Evolutionary conservation across 495 filamentous ascomycete genomes (phyloP).

Genomic region (Parachaetomium inaequale): DNA sequence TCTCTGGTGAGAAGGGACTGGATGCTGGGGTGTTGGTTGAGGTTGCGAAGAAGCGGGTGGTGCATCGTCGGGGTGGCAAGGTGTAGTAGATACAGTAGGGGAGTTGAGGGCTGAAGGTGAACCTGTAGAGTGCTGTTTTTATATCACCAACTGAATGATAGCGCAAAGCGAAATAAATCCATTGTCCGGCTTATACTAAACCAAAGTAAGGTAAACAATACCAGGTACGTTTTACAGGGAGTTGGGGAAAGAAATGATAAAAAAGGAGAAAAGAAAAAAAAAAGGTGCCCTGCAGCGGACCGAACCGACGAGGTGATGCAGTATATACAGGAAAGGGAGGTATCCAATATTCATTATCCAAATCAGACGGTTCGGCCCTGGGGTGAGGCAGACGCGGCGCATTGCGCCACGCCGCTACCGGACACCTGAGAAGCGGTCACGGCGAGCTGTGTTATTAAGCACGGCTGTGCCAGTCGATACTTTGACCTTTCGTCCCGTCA

Average conservation of each 20-base stretch:
- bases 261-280: not conserved
- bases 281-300: not conserved
- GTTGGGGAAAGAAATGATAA: not conserved
- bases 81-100: not conserved
- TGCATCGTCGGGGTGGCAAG: not conserved
- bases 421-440: not conserved
- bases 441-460: not conserved
- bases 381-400: not conserved
- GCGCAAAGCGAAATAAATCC: no score
- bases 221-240: no score
- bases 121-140: no score
- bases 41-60: conserved; percentile 11
- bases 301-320: not conserved
- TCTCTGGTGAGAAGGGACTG: conserved; percentile 21
- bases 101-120: no score
- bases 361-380: not conserved
- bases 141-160: no score
- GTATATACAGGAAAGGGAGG: not conserved
- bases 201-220: no score
- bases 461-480: not conserved
- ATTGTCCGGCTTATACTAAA: no score
- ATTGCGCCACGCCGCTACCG: not conserved
- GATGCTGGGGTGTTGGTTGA: conserved; percentile 17
- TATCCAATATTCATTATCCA: not conserved
- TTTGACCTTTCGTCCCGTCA: not conserved